phyloP scores from a whole-genome alignment of 2,329 filamentous ascomycete species.

The Pseudopithomyces maydicus region DNA sequence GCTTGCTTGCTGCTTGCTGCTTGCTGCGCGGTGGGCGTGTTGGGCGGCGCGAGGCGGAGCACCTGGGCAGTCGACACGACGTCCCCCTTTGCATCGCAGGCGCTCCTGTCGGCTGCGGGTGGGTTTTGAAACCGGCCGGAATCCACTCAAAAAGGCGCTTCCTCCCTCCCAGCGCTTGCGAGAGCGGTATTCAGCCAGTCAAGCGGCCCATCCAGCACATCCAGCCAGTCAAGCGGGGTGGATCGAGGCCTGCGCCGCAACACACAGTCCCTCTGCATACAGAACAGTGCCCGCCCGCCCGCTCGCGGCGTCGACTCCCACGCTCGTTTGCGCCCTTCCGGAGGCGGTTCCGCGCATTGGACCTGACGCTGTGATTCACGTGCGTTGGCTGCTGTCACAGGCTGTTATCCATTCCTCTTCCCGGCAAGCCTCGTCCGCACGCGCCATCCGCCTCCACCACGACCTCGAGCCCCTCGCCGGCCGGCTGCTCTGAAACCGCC shows the following conservation, averaged over 20 bases:
- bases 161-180: conserved; percentile 41
- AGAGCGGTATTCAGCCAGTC: conserved; percentile 16
- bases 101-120: conserved; percentile 25
- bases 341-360: not conserved
- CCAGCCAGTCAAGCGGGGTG: conserved; percentile 17
- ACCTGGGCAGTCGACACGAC: not conserved
- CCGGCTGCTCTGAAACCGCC: conserved; percentile 29
- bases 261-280: conserved; percentile 1
- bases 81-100: conserved; percentile 18
- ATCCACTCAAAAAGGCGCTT: conserved; percentile 29
- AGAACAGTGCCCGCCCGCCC: not conserved
- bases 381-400: conserved; percentile 2
- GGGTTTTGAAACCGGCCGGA: conserved; percentile 35
- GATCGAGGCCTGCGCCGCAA: conserved; percentile 21
- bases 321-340: conserved; percentile 9
- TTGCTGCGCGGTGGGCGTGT: conserved; percentile 14
- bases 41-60: conserved; percentile 11
- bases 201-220: too few relatives aligned
- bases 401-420: conserved; percentile 15
- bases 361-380: not conserved
- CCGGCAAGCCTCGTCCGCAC: conserved; percentile 39
- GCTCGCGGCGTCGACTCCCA: not conserved
- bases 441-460: conserved; percentile 26
- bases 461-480: conserved; percentile 8
- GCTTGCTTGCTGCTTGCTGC: too few relatives aligned